These are phyloP conservation scores for Alternaria consortialis DNA, from an alignment of 2,329 filamentous ascomycete genomes.

Conservation along the genomic window DNA sequence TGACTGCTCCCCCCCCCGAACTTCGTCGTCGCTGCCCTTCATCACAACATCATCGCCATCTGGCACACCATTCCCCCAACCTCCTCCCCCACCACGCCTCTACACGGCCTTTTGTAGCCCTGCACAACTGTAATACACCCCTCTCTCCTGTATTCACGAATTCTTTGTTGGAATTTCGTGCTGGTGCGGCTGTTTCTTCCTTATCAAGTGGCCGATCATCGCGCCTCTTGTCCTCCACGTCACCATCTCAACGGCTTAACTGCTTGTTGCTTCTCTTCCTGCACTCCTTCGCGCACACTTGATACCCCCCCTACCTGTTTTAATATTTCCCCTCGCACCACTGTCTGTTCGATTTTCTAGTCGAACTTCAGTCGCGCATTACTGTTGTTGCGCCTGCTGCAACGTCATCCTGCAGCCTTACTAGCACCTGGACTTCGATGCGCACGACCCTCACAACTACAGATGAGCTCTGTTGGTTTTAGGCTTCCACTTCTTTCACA, in stretches of 20 bases:
- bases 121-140: constrained; percentile 35
- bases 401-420: constrained; percentile 44
- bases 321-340: constrained; percentile 35
- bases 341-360: constrained; percentile 17
- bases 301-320: constrained; percentile 41
- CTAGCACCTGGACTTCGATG: constrained; percentile 41
- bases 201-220: constrained; percentile 44
- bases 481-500: constrained; percentile 48
- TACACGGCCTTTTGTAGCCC: constrained; percentile 36
- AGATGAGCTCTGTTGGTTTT: constrained; percentile 51
- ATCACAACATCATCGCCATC: constrained; percentile 29
- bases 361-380: constrained; percentile 11
- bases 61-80: constrained; percentile 18
- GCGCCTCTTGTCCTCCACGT: constrained; percentile 44
- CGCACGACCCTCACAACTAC: constrained; percentile 45
- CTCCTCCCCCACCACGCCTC: constrained; percentile 24
- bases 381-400: constrained; percentile 33
- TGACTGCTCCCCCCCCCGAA: constrained; percentile 16
- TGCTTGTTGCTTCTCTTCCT: constrained; percentile 45
- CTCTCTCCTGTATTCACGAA: constrained; percentile 33
- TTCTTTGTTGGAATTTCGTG: constrained; percentile 33
- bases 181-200: constrained; percentile 26
- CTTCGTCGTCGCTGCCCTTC: constrained; percentile 28
- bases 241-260: constrained; percentile 44
- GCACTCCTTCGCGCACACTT: constrained; percentile 45